phyloP scores from a whole-genome alignment of 2,329 filamentous ascomycete species.

The Ramichloridium luteum region DNA sequence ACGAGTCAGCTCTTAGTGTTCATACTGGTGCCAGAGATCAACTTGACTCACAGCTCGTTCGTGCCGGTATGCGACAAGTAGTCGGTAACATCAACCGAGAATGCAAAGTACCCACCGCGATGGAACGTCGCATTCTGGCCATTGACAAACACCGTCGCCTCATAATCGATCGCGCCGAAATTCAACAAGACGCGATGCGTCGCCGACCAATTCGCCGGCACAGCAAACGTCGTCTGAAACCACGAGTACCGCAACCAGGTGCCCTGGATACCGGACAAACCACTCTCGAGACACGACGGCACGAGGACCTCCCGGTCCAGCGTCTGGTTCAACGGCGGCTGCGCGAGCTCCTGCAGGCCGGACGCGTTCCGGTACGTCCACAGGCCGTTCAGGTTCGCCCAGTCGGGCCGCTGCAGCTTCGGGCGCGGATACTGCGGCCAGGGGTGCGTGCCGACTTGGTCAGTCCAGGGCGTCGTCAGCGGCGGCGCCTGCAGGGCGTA shows the following conservation, averaged over 20 bases:
- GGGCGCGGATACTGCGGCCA: slow-evolving; percentile 47
- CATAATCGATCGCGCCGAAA: slow-evolving; percentile 53
- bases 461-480: slow-evolving; percentile 39
- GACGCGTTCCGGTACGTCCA: slow-evolving; percentile 42
- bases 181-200: slow-evolving; percentile 37
- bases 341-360: slow-evolving; percentile 27
- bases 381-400: slow-evolving; percentile 45
- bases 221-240: slow-evolving; percentile 37
- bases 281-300: slow-evolving; percentile 44
- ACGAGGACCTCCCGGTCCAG: slow-evolving; percentile 37
- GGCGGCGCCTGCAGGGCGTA: slow-evolving; percentile 32
- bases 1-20: too few species aligned
- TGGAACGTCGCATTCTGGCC: slow-evolving; percentile 43
- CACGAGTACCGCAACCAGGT: slow-evolving; percentile 19
- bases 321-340: slow-evolving; percentile 34
- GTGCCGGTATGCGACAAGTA: slow-evolving; percentile 51
- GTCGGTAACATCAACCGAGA: slow-evolving; percentile 46
- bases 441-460: slow-evolving; percentile 37
- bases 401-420: slow-evolving; percentile 40
- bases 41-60: slow-evolving; percentile 47
- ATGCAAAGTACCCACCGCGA: slow-evolving; percentile 47
- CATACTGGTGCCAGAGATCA: slow-evolving; percentile 41
- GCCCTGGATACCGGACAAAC: slow-evolving; percentile 34
- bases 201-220: slow-evolving; percentile 37
- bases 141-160: slow-evolving; percentile 45